Evolutionary conservation across 257 asterid genomes (phyloP).

Genomic region (Solanum pimpinellifolium): DNA sequence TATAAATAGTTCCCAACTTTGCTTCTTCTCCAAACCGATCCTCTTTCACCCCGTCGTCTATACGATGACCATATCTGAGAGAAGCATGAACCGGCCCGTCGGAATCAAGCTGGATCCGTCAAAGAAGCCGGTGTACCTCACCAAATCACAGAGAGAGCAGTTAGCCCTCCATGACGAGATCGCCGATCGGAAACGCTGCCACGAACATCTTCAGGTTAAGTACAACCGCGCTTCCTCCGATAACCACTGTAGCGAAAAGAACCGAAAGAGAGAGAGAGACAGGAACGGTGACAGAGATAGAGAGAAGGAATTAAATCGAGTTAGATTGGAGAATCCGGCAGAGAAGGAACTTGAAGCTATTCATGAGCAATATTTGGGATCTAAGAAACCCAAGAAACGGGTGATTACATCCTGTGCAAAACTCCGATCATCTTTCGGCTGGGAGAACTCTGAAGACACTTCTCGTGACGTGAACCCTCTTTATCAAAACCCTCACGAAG

Average conservation of each 20-base stretch:
- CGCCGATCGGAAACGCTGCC: slow-evolving; percentile 34
- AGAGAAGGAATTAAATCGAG: slow-evolving; percentile 20
- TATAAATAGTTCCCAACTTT: background rate
- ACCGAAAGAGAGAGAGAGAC: slow-evolving; percentile 7
- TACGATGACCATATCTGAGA: background rate
- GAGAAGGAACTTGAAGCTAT: slow-evolving; percentile 38
- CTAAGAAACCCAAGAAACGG: slow-evolving; percentile 43
- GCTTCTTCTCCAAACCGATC: background rate
- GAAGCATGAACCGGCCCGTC: background rate
- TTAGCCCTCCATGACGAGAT: slow-evolving; percentile 50
- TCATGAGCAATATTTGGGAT: slow-evolving; percentile 25
- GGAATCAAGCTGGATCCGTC: slow-evolving; percentile 9
- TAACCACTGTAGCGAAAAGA: background rate
- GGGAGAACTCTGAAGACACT: slow-evolving; percentile 50
- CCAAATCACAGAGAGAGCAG: slow-evolving; percentile 10
- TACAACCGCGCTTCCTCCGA: slow-evolving; percentile 15
- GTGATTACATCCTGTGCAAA: slow-evolving; percentile 18
- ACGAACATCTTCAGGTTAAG: slow-evolving; percentile 5
- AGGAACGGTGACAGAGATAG: slow-evolving; percentile 1
- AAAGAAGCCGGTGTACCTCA: slow-evolving; percentile 55
- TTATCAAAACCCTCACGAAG: slow-evolving; percentile 42
- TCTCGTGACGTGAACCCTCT: slow-evolving; percentile 40
- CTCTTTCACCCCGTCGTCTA: background rate
- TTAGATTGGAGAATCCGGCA: slow-evolving; percentile 29
- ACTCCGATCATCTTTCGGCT: slow-evolving; percentile 35